Percentiles rank a stretch among this genome's conserved stretches.
These are phyloP conservation scores for Kingdonia uniflora DNA, from an alignment of 164 flowering plant genomes.

Conservation along the genomic window DNA sequence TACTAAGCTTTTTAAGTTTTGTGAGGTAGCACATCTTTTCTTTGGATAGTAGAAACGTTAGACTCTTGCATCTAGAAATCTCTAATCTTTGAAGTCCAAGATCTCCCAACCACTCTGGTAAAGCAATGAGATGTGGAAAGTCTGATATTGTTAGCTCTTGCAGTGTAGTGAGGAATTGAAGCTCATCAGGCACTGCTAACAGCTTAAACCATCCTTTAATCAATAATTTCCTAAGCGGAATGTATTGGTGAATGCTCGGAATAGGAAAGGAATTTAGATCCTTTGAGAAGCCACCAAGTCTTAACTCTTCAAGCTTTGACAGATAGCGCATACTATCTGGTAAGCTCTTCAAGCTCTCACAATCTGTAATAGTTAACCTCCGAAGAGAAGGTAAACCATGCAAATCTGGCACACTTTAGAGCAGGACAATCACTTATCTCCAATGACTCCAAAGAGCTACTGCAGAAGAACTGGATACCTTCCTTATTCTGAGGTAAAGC, in stretches of 20 bases:
- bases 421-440: neutral
- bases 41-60: conserved; percentile 7
- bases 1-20: neutral
- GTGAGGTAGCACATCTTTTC: neutral
- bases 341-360: neutral
- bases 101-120: conserved; percentile 16
- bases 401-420: neutral
- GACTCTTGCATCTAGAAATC: conserved; percentile 11
- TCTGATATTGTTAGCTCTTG: neutral
- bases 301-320: neutral
- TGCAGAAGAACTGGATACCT: neutral
- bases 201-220: too few relatives aligned
- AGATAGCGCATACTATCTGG: neutral
- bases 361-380: neutral
- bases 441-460: neutral
- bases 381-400: neutral
- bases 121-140: conserved; percentile 5
- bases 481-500: neutral
- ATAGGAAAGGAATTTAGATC: neutral
- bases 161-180: conserved; percentile 4
- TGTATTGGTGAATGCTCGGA: too few relatives aligned
- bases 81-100: conserved; percentile 8
- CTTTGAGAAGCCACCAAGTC: neutral
- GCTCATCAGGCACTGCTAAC: conserved; percentile 8
- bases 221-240: too few relatives aligned